A percentile compares a stretch with the other conserved stretches of the same genome.
phyloP scores from a whole-genome alignment of 208 protist genomes.

The Lotmaria passim region DNA sequence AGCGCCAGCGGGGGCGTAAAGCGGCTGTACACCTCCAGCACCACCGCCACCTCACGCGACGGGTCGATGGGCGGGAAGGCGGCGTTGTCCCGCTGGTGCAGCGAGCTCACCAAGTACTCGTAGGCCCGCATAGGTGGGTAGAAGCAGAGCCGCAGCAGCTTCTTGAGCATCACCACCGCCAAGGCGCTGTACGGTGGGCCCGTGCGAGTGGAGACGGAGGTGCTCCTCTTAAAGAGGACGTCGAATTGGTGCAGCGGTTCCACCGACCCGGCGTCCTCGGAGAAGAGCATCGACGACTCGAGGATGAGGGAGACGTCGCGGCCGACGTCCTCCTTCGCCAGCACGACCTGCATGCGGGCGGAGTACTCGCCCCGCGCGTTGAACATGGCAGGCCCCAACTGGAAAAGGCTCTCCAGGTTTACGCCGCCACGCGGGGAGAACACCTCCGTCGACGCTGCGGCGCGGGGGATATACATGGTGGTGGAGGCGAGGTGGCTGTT shows the following conservation, averaged over 20 bases:
- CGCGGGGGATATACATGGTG: constrained; percentile 64
- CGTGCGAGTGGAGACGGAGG: constrained; percentile 52
- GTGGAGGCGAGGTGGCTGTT: constrained; percentile 64
- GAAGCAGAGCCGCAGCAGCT: constrained; percentile 34
- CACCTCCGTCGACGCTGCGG: constrained; percentile 32
- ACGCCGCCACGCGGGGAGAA: constrained; percentile 61
- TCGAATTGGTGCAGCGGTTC: constrained; percentile 47
- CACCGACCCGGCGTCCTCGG: constrained; percentile 40
- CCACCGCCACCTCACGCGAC: constrained; percentile 52
- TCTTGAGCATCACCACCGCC: constrained; percentile 15
- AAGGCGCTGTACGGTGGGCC: constrained; percentile 25
- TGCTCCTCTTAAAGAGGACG: constrained; percentile 56
- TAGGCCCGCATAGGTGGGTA: constrained; percentile 40
- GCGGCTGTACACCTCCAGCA: constrained; percentile 59
- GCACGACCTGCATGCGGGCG: constrained; percentile 64
- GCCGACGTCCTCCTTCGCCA: constrained; percentile 52
- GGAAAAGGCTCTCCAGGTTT: constrained; percentile 65
- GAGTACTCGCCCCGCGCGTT: constrained; percentile 60
- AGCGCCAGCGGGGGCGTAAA: constrained; percentile 67
- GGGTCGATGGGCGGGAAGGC: constrained; percentile 55
- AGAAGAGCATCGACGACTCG: constrained; percentile 61
- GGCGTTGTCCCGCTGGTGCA: constrained; percentile 27
- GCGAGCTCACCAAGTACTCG: constrained; percentile 23
- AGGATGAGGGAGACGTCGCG: constrained; percentile 62
- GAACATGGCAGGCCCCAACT: constrained; percentile 58